Percentiles rank a stretch among this genome's conserved stretches.
Conservation (phyloP, 306 rosid species). For the Castanopsis chinensis region DNA sequence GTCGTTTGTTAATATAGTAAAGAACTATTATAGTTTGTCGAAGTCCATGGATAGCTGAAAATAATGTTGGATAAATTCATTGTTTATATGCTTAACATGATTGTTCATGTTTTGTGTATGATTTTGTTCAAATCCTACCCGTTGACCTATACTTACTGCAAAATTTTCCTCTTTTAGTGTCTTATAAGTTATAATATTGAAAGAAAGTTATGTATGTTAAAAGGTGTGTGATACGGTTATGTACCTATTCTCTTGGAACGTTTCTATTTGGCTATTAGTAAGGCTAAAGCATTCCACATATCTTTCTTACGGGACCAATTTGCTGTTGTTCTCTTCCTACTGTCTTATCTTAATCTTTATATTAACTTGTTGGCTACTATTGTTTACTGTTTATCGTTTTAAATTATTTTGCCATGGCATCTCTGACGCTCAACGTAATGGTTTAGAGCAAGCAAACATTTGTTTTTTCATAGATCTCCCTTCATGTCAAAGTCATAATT, state of each 20-base stretch:
- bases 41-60: too few species aligned
- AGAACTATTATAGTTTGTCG: too few species aligned
- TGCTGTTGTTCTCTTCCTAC: neutral
- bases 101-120: too few species aligned
- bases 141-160: neutral
- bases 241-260: slow-evolving; percentile 4
- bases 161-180: neutral
- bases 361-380: neutral
- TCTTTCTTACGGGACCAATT: neutral
- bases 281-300: neutral
- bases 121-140: too few species aligned
- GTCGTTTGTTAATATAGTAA: too few species aligned
- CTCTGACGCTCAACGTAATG: neutral
- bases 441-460: too few species aligned
- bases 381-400: neutral
- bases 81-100: neutral
- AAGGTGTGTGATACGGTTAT: neutral
- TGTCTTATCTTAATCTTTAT: neutral
- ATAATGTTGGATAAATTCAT: neutral
- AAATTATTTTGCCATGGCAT: neutral
- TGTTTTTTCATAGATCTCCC: neutral
- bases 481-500: neutral
- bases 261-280: slow-evolving; percentile 9
- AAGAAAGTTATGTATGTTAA: neutral
- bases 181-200: neutral